These are phyloP conservation scores for Xylaria sp. DNA, from an alignment of 2,329 filamentous ascomycete genomes.

Conservation along the genomic window DNA sequence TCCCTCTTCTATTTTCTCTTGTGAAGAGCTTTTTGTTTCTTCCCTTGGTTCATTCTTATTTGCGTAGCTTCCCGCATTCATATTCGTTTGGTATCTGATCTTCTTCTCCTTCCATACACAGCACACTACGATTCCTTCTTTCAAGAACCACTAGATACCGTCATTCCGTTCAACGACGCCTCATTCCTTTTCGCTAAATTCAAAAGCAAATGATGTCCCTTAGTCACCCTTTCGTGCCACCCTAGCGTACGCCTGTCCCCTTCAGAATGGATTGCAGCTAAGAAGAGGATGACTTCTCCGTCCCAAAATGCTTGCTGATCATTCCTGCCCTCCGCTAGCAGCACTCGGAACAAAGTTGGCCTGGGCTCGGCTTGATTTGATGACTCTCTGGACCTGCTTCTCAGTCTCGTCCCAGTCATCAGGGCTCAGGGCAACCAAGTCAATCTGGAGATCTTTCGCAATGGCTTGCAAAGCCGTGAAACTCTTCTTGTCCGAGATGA, in stretches of 20 bases:
- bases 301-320: neutral
- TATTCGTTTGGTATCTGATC: constrained; percentile 23
- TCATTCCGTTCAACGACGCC: constrained; percentile 5
- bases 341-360: constrained; percentile 60
- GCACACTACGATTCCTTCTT: constrained; percentile 12
- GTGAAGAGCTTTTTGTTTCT: neutral
- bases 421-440: constrained; percentile 83
- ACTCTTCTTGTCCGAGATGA: constrained; percentile 87
- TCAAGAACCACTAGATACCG: constrained; percentile 10
- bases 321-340: constrained; percentile 23
- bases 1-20: neutral
- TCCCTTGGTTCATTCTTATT: neutral
- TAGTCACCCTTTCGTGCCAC: constrained; percentile 29
- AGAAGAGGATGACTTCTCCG: neutral
- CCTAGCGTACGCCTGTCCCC: constrained; percentile 1
- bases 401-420: constrained; percentile 94
- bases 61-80: constrained; percentile 13
- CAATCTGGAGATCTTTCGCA: constrained; percentile 80
- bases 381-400: constrained; percentile 80
- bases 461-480: constrained; percentile 85
- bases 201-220: constrained; percentile 31
- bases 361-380: constrained; percentile 75
- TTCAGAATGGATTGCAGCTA: neutral
- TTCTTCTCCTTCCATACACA: constrained; percentile 3
- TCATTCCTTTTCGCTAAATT: constrained; percentile 1